These are phyloP conservation scores for Ophiostoma perfectum DNA, from an alignment of 2,329 filamentous ascomycete species.

Conservation along the genomic window DNA sequence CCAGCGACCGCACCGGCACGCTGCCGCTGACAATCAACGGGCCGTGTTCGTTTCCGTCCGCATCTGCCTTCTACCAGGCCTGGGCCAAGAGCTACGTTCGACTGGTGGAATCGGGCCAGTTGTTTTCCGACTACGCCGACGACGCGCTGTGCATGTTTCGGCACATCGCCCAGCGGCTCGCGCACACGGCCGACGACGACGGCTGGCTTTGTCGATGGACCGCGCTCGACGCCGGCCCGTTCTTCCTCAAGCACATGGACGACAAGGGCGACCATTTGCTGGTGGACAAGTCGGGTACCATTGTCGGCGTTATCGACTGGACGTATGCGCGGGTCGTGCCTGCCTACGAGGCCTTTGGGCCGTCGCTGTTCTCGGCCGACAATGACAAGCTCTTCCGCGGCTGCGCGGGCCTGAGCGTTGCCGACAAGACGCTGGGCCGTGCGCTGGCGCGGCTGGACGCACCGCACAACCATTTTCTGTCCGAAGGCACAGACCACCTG, in stretches of 20 bases:
- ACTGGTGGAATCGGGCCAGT: too few species aligned
- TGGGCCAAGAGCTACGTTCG: slow-evolving; percentile 4
- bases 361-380: slow-evolving; percentile 13
- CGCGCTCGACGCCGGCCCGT: slow-evolving; percentile 38
- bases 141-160: too few species aligned
- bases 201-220: slow-evolving; percentile 27
- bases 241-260: slow-evolving; percentile 16
- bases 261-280: slow-evolving; percentile 21
- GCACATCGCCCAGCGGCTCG: not conserved
- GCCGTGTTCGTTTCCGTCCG: not conserved
- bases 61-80: slow-evolving; percentile 3
- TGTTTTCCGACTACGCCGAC: too few species aligned
- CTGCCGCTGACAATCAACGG: not conserved
- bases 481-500: not conserved
- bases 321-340: slow-evolving; percentile 36
- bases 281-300: slow-evolving; percentile 10
- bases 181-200: not conserved
- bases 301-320: slow-evolving; percentile 20
- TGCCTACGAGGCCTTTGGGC: slow-evolving; percentile 35
- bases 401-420: slow-evolving; percentile 9
- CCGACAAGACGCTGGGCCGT: not conserved
- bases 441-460: not conserved
- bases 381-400: slow-evolving; percentile 10
- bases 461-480: not conserved
- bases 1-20: not conserved